Conservation (phyloP, 768 basidiomycete species). For the Pholiota conissans region DNA sequence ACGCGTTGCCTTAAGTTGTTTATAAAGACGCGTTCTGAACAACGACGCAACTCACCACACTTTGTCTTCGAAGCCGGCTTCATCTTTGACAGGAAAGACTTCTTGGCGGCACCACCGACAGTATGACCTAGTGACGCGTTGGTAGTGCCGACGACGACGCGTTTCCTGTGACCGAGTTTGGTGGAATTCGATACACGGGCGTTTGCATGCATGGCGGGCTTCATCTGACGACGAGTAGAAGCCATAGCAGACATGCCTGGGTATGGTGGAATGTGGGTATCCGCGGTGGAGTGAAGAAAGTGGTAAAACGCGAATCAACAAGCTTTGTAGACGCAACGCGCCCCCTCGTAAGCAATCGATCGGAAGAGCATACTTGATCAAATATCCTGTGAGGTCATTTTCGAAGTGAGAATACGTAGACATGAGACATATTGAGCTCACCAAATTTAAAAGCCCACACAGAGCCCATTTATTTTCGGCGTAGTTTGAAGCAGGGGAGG, state of each 20-base stretch:
- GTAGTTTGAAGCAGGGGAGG: too few species aligned
- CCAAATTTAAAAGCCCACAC: too few species aligned
- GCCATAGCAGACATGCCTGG: background rate
- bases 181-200: background rate
- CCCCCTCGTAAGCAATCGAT: background rate
- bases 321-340: background rate
- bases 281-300: background rate
- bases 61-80: too few species aligned
- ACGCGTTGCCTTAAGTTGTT: too few species aligned
- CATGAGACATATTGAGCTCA: background rate
- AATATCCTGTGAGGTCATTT: background rate
- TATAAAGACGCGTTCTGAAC: too few species aligned
- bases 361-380: background rate
- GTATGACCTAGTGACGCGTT: too few species aligned
- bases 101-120: too few species aligned
- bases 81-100: too few species aligned
- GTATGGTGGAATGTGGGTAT: background rate
- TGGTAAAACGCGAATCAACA: background rate
- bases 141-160: background rate
- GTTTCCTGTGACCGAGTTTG: background rate
- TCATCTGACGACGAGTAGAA: background rate
- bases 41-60: too few species aligned
- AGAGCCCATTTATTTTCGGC: too few species aligned
- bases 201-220: background rate
- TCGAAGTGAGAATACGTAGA: background rate